Base-by-base conservation (phyloP, 2,329 filamentous ascomycete genomes). In the Fusarium keratoplasticum region DNA sequence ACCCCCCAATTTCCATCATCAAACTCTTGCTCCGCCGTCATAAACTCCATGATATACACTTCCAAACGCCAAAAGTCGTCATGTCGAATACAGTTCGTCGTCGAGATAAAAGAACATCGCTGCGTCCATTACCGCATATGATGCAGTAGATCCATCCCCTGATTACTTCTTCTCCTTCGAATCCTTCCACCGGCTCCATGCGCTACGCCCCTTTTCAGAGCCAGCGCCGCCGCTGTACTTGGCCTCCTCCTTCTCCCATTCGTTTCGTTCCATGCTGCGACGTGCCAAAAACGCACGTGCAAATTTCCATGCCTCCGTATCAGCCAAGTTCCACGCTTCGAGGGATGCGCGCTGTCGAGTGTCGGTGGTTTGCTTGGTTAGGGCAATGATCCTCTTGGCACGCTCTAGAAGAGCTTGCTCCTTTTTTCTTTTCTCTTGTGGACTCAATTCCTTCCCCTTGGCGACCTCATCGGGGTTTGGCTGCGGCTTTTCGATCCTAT, bases 231-330 rank as follows among this genome's bases (percentile, higher is more conserved):
- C 90, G 2, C 87, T 89, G 79, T 89, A 94, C 75, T 86, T 88
- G 71, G 87, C 87, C 83, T 94, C 92, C 69, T 93, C 89, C 70
- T 91, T 88, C 80, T 94, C 92, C 92, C 93, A 95, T 77, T 88
- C 86, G 74, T 85, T 80, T 66, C 92, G 85, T 85, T 95, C 93
- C 54, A 92, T 85, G 29, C 86, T 83, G 47, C 88, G 84, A 40
- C 93, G 84, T 20, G 92, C 92, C 60, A 91, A 84, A 72, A 89
- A 94, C 0, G 93, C 93, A 40, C 91, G 85, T 6, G 91, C 88
- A 78, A 95, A 95, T 77, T 89, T 90, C 93, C 93, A 96, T 1
- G 91, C 90, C 82, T 96, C 93, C 1, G 91, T 92, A 77, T 96
- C 94, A 0, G 90, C 92, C 73, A 95, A 80, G 79, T 90, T 91